A percentile compares a stretch with the other conserved stretches of the same genome.
phyloP scores from a whole-genome alignment of 176 grass and related monocot species.

The Lolium perenne region DNA sequence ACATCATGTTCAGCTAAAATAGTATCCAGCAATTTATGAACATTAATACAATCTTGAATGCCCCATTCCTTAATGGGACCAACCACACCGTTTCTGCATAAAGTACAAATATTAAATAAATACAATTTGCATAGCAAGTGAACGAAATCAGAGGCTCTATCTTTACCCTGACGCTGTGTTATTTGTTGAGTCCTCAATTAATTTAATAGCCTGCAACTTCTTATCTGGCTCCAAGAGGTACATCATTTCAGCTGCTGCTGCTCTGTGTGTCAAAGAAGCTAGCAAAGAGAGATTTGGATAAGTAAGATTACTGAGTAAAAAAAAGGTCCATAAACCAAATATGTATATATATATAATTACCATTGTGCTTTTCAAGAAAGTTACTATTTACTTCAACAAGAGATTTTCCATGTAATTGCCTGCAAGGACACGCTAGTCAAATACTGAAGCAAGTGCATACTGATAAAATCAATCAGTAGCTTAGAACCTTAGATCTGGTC shows the following conservation, averaged over 20 bases:
- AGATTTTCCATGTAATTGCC: slow-evolving; percentile 84
- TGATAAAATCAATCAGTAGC: slow-evolving; percentile 11
- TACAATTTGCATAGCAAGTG: not conserved
- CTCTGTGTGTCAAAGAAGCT: slow-evolving; percentile 88
- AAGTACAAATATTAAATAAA: slow-evolving; percentile 31
- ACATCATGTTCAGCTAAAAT: slow-evolving; percentile 66
- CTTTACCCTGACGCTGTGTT: slow-evolving; percentile 69
- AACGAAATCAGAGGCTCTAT: slow-evolving; percentile 6
- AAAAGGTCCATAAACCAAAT: not conserved
- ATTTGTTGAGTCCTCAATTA: slow-evolving; percentile 97
- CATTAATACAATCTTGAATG: slow-evolving; percentile 82
- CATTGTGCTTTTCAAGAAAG: slow-evolving; percentile 87
- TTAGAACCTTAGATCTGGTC: slow-evolving; percentile 78
- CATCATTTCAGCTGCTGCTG: slow-evolving; percentile 92
- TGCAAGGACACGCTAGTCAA: slow-evolving; percentile 51
- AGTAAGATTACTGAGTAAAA: slow-evolving; percentile 14
- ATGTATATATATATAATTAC: slow-evolving; percentile 46
- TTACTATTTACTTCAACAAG: slow-evolving; percentile 79
- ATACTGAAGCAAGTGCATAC: slow-evolving; percentile 12
- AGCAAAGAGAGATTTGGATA: slow-evolving; percentile 24
- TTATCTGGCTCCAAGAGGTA: slow-evolving; percentile 81
- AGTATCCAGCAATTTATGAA: slow-evolving; percentile 82
- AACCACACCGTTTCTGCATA: slow-evolving; percentile 56
- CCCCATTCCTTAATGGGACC: slow-evolving; percentile 75
- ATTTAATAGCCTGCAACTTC: slow-evolving; percentile 78